Percentiles rank a stretch among this genome's conserved stretches.
Evolutionary conservation across 306 rosid genomes (phyloP).

Genomic region (Ochetophila trinervis): DNA sequence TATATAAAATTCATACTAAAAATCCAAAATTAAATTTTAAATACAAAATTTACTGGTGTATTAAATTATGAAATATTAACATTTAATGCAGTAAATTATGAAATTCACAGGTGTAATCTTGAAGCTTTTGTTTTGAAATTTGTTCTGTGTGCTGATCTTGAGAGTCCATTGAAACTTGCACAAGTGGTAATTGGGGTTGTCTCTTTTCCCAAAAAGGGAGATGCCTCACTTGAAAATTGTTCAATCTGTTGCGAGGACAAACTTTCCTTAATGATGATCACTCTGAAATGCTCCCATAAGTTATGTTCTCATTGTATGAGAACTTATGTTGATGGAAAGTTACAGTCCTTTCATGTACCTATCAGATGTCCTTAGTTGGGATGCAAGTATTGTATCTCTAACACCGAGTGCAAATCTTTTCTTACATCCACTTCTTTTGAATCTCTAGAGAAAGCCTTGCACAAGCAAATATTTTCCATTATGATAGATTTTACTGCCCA

Average conservation of each 20-base stretch:
- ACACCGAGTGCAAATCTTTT: no score
- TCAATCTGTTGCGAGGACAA: conserved; percentile 89
- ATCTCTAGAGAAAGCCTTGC: no score
- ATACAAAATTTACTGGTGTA: no score
- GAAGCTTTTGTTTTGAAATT: conserved; percentile 67
- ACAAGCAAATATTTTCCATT: no score
- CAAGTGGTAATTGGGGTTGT: conserved; percentile 83
- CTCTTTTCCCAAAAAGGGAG: conserved; percentile 51
- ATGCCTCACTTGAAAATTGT: conserved; percentile 60
- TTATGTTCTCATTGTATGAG: conserved; percentile 88
- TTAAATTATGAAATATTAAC: no score
- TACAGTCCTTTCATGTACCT: conserved; percentile 73
- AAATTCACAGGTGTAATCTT: no score
- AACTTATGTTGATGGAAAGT: conserved; percentile 62
- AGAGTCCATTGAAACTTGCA: conserved; percentile 70
- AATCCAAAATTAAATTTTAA: no score
- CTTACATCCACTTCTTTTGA: no score
- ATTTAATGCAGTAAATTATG: no score
- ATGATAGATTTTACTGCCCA: no score
- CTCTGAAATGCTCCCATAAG: conserved; percentile 87
- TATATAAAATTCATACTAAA: no score
- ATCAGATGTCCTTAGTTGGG: conserved; percentile 75
- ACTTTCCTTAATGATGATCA: conserved; percentile 60
- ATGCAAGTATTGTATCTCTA: conserved; percentile 72
- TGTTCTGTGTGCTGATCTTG: conserved; percentile 57